phyloP scores from a whole-genome alignment of 345 rosid genomes.

The Hibiscus tridactylites region DNA sequence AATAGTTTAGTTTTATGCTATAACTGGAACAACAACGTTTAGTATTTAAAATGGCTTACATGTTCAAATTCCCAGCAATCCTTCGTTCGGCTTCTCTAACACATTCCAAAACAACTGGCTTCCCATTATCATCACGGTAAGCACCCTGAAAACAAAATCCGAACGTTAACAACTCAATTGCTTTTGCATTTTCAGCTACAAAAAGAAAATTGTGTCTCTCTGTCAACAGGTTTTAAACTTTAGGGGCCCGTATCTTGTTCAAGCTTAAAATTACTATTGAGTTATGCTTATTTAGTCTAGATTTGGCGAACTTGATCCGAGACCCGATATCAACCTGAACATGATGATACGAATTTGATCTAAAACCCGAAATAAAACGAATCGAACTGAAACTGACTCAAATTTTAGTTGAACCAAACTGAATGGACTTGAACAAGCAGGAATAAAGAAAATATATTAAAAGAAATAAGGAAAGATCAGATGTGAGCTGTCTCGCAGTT shows the following conservation, averaged over 20 bases:
- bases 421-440: too few relatives aligned
- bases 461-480: too few relatives aligned
- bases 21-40: neutral
- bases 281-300: neutral
- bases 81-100: slow-evolving; percentile 90
- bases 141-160: slow-evolving; percentile 54
- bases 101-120: slow-evolving; percentile 84
- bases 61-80: slow-evolving; percentile 63
- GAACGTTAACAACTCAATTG: neutral
- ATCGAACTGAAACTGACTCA: too few relatives aligned
- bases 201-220: neutral
- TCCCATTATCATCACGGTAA: slow-evolving; percentile 88
- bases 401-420: too few relatives aligned
- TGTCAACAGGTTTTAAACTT: neutral
- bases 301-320: too few relatives aligned
- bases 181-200: slow-evolving; percentile 19
- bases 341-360: too few relatives aligned
- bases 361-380: too few relatives aligned
- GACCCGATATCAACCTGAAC: too few relatives aligned
- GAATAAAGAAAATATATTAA: too few relatives aligned
- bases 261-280: neutral
- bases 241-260: neutral
- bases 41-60: slow-evolving; percentile 37
- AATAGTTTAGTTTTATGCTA: neutral
- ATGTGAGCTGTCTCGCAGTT: too few relatives aligned